Evolutionary conservation across 176 grass and related monocot genomes (phyloP).

Genomic region (Oryza rufipogon): DNA sequence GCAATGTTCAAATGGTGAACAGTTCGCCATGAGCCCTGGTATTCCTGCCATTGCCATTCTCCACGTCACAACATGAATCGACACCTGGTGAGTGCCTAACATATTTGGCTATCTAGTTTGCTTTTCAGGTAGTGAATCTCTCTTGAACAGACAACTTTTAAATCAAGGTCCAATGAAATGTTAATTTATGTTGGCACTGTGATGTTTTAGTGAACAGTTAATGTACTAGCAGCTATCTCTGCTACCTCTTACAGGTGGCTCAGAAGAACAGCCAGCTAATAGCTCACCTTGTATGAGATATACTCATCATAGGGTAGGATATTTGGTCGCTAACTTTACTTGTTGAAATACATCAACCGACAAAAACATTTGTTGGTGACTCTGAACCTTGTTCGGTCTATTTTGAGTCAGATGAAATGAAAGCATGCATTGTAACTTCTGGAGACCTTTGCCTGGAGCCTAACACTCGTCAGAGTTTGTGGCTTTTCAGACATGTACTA

Average conservation of each 20-base stretch:
- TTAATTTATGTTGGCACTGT: not conserved
- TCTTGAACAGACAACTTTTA: not conserved
- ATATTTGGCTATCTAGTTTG: constrained; percentile 3
- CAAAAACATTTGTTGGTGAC: constrained; percentile 31
- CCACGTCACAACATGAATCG: not conserved
- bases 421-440: constrained; percentile 79
- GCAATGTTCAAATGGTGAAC: not conserved
- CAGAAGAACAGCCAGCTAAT: constrained; percentile 57
- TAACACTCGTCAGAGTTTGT: constrained; percentile 77
- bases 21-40: not conserved
- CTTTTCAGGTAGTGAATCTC: not conserved
- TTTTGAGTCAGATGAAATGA: constrained; percentile 69
- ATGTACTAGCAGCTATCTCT: constrained; percentile 14
- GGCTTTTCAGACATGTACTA: constrained; percentile 79
- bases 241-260: constrained; percentile 38
- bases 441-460: constrained; percentile 70
- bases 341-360: constrained; percentile 14
- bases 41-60: no score
- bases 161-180: not conserved
- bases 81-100: constrained; percentile 16
- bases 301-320: constrained; percentile 65
- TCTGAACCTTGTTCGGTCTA: constrained; percentile 51
- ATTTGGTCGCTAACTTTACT: constrained; percentile 18
- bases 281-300: constrained; percentile 69
- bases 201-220: not conserved